These are phyloP conservation scores for Saccharomycopsis crataegensis DNA, from an alignment of 1,139 yeast genomes.

Conservation along the genomic window DNA sequence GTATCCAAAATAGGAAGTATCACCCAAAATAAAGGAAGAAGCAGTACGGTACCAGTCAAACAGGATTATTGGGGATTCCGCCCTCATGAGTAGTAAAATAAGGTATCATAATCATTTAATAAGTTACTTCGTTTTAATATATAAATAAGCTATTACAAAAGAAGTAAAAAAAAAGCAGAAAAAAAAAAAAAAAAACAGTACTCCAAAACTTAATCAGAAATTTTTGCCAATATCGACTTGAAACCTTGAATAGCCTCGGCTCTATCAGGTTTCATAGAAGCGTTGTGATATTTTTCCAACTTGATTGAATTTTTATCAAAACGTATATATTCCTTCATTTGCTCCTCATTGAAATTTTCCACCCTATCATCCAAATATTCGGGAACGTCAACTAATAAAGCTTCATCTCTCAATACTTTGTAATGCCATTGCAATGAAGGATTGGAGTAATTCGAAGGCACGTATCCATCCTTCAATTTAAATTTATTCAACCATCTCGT, in stretches of 20 bases:
- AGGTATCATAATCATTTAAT: too few relatives aligned
- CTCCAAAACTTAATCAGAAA: too few relatives aligned
- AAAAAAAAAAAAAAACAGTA: too few relatives aligned
- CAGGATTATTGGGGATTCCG: too few relatives aligned
- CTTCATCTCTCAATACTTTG: slow-evolving; percentile 54
- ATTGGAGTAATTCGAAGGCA: slow-evolving; percentile 55
- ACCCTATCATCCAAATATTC: slow-evolving; percentile 13
- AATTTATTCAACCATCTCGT: slow-evolving; percentile 35
- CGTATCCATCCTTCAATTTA: slow-evolving; percentile 39
- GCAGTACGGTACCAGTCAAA: too few relatives aligned
- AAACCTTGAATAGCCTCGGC: background rate
- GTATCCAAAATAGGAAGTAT: too few relatives aligned
- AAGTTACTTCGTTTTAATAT: too few relatives aligned
- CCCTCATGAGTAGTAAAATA: too few relatives aligned
- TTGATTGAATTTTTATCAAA: slow-evolving; percentile 30
- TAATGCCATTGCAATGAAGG: slow-evolving; percentile 66
- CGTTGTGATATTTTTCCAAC: slow-evolving; percentile 21
- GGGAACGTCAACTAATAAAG: slow-evolving; percentile 52
- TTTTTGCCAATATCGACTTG: background rate
- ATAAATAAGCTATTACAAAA: too few relatives aligned
- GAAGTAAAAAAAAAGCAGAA: too few relatives aligned
- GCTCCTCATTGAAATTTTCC: slow-evolving; percentile 4
- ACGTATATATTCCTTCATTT: slow-evolving; percentile 17
- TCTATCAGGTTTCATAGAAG: background rate
- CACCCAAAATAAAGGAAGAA: too few relatives aligned